Evolutionary conservation across 2,329 filamentous ascomycete genomes (phyloP).

Genomic region (Fusarium kyushuense): DNA sequence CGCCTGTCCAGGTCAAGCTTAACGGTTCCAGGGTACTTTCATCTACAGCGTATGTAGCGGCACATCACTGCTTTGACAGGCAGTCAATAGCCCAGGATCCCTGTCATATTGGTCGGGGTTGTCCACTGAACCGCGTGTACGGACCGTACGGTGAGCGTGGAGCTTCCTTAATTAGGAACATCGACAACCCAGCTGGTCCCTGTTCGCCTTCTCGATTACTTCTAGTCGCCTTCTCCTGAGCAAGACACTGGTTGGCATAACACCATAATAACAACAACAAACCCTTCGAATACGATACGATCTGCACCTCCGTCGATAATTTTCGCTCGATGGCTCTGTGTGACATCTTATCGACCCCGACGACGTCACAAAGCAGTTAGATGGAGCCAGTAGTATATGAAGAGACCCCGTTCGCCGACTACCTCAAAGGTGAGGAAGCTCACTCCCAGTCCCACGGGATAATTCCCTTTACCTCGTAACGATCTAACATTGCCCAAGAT

Average conservation of each 20-base stretch:
- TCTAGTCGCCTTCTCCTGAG: constrained; percentile 43
- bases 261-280: constrained; percentile 25
- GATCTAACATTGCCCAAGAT: constrained; percentile 51
- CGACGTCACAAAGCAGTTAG: constrained; percentile 49
- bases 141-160: constrained; percentile 43
- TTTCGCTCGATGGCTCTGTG: constrained; percentile 50
- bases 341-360: constrained; percentile 45
- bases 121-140: constrained; percentile 32
- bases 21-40: constrained; percentile 18
- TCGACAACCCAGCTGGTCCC: constrained; percentile 44
- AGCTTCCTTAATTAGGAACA: constrained; percentile 46
- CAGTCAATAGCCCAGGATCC: constrained; percentile 20
- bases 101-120: constrained; percentile 27
- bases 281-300: constrained; percentile 12
- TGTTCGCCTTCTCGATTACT: constrained; percentile 35
- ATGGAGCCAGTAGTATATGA: constrained; percentile 91
- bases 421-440: constrained; percentile 78
- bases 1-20: constrained; percentile 16
- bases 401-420: constrained; percentile 87
- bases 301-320: constrained; percentile 23
- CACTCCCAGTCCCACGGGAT: not conserved
- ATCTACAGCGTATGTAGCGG: constrained; percentile 16
- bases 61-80: constrained; percentile 33
- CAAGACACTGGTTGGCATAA: constrained; percentile 18
- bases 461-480: not conserved